Conservation (phyloP, 1,284 basidiomycete species). For the Amylostereum areolatum region DNA sequence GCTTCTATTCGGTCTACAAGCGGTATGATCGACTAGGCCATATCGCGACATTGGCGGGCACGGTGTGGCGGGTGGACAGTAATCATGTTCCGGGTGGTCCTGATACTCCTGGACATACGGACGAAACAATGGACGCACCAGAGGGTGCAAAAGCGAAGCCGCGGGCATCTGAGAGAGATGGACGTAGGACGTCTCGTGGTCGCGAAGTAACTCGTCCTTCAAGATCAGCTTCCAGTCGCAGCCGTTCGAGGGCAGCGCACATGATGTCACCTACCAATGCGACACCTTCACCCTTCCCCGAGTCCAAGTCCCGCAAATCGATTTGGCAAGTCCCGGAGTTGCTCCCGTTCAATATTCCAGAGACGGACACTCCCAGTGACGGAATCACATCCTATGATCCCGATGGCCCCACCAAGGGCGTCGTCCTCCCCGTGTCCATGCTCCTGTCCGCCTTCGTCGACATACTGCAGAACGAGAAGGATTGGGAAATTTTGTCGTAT, state of each 20-base stretch:
- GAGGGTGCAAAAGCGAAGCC: slow-evolving; percentile 44
- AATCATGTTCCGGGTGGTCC: slow-evolving; percentile 14
- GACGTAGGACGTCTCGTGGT: slow-evolving; percentile 53
- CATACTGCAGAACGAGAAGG: slow-evolving; percentile 72
- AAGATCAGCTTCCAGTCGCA: slow-evolving; percentile 53
- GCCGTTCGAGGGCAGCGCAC: slow-evolving; percentile 53
- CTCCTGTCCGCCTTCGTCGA: slow-evolving; percentile 68
- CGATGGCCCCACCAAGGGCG: slow-evolving; percentile 36
- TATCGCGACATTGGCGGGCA: slow-evolving; percentile 42
- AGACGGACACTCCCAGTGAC: slow-evolving; percentile 67
- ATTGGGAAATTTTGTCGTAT: slow-evolving; percentile 95
- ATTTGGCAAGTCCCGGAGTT: slow-evolving; percentile 82
- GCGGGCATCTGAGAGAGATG: slow-evolving; percentile 47
- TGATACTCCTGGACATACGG: slow-evolving; percentile 13
- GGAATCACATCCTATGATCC: slow-evolving; percentile 73
- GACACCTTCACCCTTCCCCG: slow-evolving; percentile 16
- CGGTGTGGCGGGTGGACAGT: slow-evolving; percentile 43
- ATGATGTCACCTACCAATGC: slow-evolving; percentile 23
- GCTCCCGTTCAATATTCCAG: slow-evolving; percentile 61
- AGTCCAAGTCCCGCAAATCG: slow-evolving; percentile 35
- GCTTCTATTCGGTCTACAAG: slow-evolving; percentile 63
- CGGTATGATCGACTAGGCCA: slow-evolving; percentile 51
- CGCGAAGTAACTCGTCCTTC: slow-evolving; percentile 37
- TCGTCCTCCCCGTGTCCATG: slow-evolving; percentile 73
- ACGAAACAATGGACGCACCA: slow-evolving; percentile 26